Evolutionary conservation across 1,284 basidiomycete genomes (phyloP), one percentile per base, ranked within the genome.

Genomic region (Cutaneotrichosporon cyanovorans): DNA sequence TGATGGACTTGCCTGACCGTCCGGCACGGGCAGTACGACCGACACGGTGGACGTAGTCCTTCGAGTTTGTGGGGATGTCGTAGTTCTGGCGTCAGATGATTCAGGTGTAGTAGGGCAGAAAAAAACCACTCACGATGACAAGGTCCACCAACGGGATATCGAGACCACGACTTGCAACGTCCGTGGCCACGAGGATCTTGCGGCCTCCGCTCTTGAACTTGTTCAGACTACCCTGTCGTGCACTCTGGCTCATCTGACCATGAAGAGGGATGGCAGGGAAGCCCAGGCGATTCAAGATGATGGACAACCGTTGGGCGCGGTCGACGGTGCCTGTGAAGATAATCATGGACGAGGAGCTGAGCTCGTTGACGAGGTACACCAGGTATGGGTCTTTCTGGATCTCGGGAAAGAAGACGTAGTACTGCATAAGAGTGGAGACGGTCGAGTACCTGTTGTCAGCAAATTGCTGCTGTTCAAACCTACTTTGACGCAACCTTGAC

Each of bases 1-100:
- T 96, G 58, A 98, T 87, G 1, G 88, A 85, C 73, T 96, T 96
- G 35, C 95, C 95, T 2, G 88, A 82, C 35, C 95, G 81, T 14
- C 95, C 95, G 0, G 95, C 95, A 67, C 95, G 84, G 3, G 95
- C 95, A 25, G 95, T 98, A 55, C 95, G 82, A 30, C 95, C 95
- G 16, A 99, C 95, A 47, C 95, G 83, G 69, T 99, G 95, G 48
- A 99, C 96, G 70, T 98, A 99, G 71, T 98, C 95, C 75, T 98
- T 98, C 22, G 92, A 97, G 69, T 98, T 89, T 6, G 90, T 89
- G 1, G 95, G 95, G 53, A 97, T 87, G 69, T 98, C 93, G 69
- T 89, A 99, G 73, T 99, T 98, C 73, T 69, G 45, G 15, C 11
- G 40, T 45, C n/a, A n/a, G n/a, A n/a, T n/a, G n/a, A n/a, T n/a